These are phyloP conservation scores for Batrachochytrium dendrobatidis DNA, from an alignment of 371 early-diverging fungal genomes.

Conservation along the genomic window DNA sequence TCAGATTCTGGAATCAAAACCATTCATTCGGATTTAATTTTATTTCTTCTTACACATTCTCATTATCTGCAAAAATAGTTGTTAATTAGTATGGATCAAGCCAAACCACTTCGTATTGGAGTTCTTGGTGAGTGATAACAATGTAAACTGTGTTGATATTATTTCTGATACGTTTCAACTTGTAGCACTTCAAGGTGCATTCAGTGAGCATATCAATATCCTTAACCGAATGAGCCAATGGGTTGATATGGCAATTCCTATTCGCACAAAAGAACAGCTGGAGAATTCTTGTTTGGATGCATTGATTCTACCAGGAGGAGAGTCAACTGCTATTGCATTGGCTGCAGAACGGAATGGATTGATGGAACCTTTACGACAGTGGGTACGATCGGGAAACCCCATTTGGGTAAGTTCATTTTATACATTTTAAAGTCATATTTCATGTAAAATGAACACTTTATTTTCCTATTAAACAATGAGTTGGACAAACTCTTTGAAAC, in stretches of 20 bases:
- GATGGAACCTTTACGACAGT: slow-evolving; percentile 65
- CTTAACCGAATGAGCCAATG: slow-evolving; percentile 49
- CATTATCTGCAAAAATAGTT: no score
- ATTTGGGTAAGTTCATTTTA: slow-evolving; percentile 64
- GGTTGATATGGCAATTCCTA: slow-evolving; percentile 54
- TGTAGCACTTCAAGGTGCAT: slow-evolving; percentile 90
- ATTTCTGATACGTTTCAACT: no score
- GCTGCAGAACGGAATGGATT: slow-evolving; percentile 73
- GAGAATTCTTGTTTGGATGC: slow-evolving; percentile 62
- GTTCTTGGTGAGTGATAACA: no score
- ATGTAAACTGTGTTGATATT: no score
- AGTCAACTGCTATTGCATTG: slow-evolving; percentile 86
- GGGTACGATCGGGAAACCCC: slow-evolving; percentile 58
- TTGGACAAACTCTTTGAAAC: no score
- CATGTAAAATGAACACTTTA: slow-evolving; percentile 9
- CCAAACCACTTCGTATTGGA: no score
- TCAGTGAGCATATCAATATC: slow-evolving; percentile 79
- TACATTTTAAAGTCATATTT: no score
- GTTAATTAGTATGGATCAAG: no score
- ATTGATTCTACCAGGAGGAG: slow-evolving; percentile 91
- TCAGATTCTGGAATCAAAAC: no score
- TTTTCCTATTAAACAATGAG: no score
- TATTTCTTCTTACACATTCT: no score
- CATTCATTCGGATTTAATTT: no score
- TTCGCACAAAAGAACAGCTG: slow-evolving; percentile 61